Evolutionary conservation across 163 green algal genomes (phyloP).

Genomic region (Coccomyxa subellipsoidea): DNA sequence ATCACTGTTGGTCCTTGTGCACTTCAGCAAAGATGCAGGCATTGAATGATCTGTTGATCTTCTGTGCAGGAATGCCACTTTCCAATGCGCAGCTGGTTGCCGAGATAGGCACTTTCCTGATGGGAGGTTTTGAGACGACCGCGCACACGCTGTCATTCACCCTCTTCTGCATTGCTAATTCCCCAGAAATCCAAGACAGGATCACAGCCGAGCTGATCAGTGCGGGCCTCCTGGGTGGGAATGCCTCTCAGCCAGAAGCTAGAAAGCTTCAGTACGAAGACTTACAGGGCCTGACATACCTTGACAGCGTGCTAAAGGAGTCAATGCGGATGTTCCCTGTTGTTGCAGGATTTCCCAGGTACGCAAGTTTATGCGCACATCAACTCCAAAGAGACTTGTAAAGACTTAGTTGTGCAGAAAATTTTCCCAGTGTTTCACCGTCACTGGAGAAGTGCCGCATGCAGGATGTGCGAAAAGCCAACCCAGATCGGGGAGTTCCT

Average conservation of each 20-base stretch:
- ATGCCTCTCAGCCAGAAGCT: not conserved
- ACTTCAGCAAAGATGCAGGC: too few relatives aligned
- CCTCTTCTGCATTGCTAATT: conserved; percentile 9
- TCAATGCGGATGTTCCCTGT: conserved; percentile 18
- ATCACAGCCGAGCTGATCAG: not conserved
- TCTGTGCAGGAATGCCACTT: not conserved
- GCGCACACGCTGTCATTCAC: conserved; percentile 21
- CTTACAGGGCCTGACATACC: not conserved
- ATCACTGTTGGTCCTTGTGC: too few relatives aligned
- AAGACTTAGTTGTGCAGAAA: not conserved
- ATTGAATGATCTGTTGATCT: too few relatives aligned
- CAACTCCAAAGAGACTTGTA: not conserved
- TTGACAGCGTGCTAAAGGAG: conserved; percentile 9
- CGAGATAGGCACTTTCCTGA: conserved; percentile 19
- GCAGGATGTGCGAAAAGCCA: not conserved
- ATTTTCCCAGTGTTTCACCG: not conserved
- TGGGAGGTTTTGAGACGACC: conserved; percentile 26
- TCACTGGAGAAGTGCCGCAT: not conserved
- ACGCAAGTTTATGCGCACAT: not conserved
- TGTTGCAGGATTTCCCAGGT: conserved; percentile 12
- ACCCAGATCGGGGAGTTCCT: not conserved
- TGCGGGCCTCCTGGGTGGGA: not conserved
- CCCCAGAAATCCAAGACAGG: not conserved
- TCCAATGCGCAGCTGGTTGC: not conserved
- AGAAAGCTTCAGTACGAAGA: not conserved